phyloP scores from a whole-genome alignment of 352 stramenopile genomes.

The Globisporangium nodosum region DNA sequence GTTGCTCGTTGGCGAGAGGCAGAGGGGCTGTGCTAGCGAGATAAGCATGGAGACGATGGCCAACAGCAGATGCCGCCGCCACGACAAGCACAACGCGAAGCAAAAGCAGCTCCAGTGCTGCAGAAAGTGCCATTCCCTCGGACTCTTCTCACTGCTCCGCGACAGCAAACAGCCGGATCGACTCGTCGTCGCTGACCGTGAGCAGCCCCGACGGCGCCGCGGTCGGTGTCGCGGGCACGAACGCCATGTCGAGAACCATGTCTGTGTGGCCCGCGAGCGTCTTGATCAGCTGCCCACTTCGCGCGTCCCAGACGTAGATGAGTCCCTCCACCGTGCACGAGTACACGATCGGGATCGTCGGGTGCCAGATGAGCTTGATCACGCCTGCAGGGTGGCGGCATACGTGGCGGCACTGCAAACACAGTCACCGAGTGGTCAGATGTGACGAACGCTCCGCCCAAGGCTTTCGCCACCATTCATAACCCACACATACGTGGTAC shows the following conservation, averaged over 20 bases:
- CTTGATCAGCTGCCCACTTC: conserved; percentile 73
- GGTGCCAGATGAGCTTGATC: conserved; percentile 90
- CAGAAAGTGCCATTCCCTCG: neutral
- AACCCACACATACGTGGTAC: conserved; percentile 41
- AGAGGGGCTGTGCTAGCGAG: too few relatives aligned
- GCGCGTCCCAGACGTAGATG: conserved; percentile 90
- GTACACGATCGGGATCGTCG: conserved; percentile 74
- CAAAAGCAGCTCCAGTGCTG: neutral
- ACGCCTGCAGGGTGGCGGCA: conserved; percentile 86
- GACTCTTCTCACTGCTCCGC: conserved; percentile 8
- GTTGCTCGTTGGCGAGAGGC: neutral
- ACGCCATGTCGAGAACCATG: conserved; percentile 90
- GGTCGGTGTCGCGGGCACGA: conserved; percentile 45
- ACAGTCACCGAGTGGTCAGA: neutral
- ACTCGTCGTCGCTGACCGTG: conserved; percentile 80
- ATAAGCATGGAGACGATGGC: too few relatives aligned
- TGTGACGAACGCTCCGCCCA: neutral
- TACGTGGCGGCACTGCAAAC: conserved; percentile 72
- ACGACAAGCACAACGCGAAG: neutral
- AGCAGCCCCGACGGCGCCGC: conserved; percentile 48
- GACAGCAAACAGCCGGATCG: conserved; percentile 66
- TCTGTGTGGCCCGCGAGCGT: conserved; percentile 85
- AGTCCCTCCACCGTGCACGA: conserved; percentile 85
- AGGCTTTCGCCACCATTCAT: too few relatives aligned
- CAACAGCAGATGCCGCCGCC: too few relatives aligned